Conservation (phyloP, 192 early-diverging fungal species). For the Backusella sp. region DNA sequence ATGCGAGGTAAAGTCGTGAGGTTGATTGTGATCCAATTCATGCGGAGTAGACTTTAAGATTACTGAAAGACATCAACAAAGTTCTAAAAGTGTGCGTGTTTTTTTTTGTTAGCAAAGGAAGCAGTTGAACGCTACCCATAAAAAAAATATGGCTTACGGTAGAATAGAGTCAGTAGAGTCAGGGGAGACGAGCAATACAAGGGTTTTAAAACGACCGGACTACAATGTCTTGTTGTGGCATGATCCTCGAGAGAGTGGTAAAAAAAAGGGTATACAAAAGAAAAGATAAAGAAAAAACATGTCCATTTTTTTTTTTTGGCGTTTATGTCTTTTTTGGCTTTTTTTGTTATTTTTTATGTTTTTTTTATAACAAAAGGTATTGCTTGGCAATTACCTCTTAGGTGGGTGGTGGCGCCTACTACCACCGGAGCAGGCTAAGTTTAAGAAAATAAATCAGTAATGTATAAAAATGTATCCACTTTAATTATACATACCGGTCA, state of each 20-base stretch:
- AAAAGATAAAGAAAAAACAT: not conserved
- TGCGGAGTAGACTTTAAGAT: not conserved
- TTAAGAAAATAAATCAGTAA: no score
- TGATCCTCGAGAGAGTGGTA: not conserved
- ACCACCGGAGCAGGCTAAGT: no score
- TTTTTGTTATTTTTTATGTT: no score
- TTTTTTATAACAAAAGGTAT: no score
- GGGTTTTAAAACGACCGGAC: conserved; percentile 30
- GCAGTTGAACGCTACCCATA: no score
- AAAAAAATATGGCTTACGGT: conserved; percentile 1
- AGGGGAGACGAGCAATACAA: conserved; percentile 9
- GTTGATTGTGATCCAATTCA: conserved; percentile 35
- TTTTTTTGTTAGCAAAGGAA: not conserved
- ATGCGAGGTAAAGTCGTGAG: conserved; percentile 25
- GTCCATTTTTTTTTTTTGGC: not conserved
- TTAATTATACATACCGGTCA: no score
- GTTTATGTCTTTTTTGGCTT: no score
- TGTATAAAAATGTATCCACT: no score
- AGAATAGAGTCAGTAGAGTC: not conserved
- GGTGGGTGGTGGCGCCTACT: no score
- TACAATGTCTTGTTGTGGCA: conserved; percentile 16
- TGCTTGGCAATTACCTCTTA: no score
- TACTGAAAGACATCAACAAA: not conserved
- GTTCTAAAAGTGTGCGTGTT: not conserved
- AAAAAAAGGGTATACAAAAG: not conserved